Evolutionary conservation across 768 basidiomycete genomes (phyloP).

Genomic region (Terana coerulea): DNA sequence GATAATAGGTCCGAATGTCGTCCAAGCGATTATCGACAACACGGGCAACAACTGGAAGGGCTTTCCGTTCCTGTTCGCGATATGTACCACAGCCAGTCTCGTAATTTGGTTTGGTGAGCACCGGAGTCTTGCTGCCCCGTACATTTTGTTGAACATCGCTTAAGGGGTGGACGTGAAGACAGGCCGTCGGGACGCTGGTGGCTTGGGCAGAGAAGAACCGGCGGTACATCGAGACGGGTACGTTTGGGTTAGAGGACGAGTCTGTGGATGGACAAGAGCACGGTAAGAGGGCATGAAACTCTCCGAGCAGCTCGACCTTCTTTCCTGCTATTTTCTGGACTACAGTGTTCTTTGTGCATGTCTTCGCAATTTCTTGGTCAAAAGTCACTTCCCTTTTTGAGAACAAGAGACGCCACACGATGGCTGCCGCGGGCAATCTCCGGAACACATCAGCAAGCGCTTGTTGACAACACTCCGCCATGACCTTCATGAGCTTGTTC

Average conservation of each 20-base stretch:
- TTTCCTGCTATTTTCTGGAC: neutral
- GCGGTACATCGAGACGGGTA: slow-evolving; percentile 21
- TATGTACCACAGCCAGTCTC: slow-evolving; percentile 61
- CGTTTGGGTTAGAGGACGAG: slow-evolving; percentile 19
- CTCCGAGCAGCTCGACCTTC: no score
- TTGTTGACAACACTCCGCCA: no score
- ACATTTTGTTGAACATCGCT: no score
- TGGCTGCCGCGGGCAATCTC: no score
- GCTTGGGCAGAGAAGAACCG: slow-evolving; percentile 33
- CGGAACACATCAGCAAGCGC: no score
- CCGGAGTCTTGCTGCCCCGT: no score
- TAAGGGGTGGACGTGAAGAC: slow-evolving; percentile 35
- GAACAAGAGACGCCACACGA: no score
- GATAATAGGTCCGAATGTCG: slow-evolving; percentile 83
- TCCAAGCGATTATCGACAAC: slow-evolving; percentile 75
- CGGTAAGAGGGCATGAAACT: slow-evolving; percentile 16
- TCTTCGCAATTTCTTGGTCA: no score
- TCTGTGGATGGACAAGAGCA: slow-evolving; percentile 10
- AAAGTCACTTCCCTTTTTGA: no score
- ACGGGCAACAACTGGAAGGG: slow-evolving; percentile 78
- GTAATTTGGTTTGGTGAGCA: slow-evolving; percentile 72
- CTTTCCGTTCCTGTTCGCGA: slow-evolving; percentile 78
- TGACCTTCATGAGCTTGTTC: no score
- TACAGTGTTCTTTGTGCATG: no score
- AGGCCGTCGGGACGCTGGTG: slow-evolving; percentile 36